Evolutionary conservation across 2,329 filamentous ascomycete species (phyloP).

Genomic region (Cercospora sp.): DNA sequence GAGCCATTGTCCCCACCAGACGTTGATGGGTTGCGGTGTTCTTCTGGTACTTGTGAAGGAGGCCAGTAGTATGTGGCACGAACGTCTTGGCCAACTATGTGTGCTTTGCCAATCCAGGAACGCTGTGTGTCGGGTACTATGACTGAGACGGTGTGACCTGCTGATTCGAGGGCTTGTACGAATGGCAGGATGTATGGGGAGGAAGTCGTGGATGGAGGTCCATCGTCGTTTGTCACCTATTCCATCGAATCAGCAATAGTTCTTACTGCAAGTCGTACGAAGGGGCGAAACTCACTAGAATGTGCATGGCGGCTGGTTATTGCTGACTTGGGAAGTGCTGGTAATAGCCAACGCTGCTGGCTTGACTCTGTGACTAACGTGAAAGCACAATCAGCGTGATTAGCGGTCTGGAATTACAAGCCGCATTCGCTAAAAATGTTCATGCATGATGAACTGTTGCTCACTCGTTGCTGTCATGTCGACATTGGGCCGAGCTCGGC

Average conservation of each 20-base stretch:
- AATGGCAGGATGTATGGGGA: conserved; percentile 53
- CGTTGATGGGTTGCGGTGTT: conserved; percentile 32
- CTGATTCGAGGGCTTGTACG: conserved; percentile 52
- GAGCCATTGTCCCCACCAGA: conserved; percentile 6
- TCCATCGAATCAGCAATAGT: background rate
- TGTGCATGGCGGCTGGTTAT: conserved; percentile 4
- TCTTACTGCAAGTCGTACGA: no score
- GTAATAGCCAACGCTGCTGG: background rate
- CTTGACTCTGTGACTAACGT: background rate
- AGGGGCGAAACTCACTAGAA: conserved; percentile 3
- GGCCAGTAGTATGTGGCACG: conserved; percentile 65
- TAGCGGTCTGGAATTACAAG: background rate
- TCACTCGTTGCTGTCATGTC: conserved; percentile 2
- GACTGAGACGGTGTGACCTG: conserved; percentile 86
- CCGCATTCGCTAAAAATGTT: background rate
- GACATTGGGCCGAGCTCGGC: conserved; percentile 5
- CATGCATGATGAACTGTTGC: background rate
- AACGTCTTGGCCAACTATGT: conserved; percentile 79
- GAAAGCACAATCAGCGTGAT: background rate
- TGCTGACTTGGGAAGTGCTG: background rate
- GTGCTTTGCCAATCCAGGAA: conserved; percentile 98
- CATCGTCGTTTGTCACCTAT: conserved; percentile 54
- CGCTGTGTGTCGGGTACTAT: conserved; percentile 87
- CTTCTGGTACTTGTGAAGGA: conserved; percentile 37
- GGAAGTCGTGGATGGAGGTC: conserved; percentile 51